These are phyloP conservation scores for Durusdinium trenchii DNA, from an alignment of 73 alveolate species.

Conservation along the genomic window DNA sequence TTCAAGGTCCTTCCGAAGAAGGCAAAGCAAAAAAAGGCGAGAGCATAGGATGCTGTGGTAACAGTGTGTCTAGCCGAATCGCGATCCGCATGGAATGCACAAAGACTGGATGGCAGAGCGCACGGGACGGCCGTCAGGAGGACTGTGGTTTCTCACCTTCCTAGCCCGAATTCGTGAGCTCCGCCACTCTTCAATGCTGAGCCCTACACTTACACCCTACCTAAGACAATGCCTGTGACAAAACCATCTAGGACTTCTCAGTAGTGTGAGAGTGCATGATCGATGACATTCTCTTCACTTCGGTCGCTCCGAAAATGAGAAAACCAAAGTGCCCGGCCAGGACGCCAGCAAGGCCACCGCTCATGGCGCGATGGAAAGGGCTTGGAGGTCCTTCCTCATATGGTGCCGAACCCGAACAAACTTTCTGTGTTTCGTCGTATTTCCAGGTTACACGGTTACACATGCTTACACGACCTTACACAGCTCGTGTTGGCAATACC, in stretches of 20 bases:
- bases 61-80: too few relatives aligned
- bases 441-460: too few relatives aligned
- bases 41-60: too few relatives aligned
- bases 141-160: background rate
- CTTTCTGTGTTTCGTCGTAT: too few relatives aligned
- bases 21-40: background rate
- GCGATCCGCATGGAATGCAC: too few relatives aligned
- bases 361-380: constrained; percentile 75
- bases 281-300: background rate
- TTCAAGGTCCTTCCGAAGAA: background rate
- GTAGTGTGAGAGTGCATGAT: background rate
- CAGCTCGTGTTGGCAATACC: too few relatives aligned
- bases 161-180: background rate
- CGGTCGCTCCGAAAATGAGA: background rate
- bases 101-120: too few relatives aligned
- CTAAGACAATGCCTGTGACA: background rate
- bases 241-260: background rate
- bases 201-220: background rate
- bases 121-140: too few relatives aligned
- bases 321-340: background rate
- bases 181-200: background rate
- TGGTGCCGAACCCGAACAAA: background rate
- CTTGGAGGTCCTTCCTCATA: constrained; percentile 74
- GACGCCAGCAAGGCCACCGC: constrained; percentile 84
- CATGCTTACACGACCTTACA: too few relatives aligned